A percentile compares a stretch with the other conserved stretches of the same genome.
Evolutionary conservation across 208 protist species (phyloP).

Genomic region (Trypanosoma vivax): DNA sequence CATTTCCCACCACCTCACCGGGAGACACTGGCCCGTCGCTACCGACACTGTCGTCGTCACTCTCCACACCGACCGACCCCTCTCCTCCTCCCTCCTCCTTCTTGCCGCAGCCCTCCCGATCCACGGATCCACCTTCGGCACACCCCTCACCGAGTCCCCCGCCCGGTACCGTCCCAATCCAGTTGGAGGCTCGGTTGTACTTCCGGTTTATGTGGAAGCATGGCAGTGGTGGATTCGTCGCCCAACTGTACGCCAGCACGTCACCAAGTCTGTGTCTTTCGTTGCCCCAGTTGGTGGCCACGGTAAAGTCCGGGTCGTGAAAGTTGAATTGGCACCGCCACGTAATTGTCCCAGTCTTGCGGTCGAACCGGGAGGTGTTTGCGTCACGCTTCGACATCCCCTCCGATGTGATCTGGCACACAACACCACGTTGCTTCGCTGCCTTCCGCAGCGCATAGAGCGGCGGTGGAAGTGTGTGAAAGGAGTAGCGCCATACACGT

Average conservation of each 20-base stretch:
- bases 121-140: neutral
- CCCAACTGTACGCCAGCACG: conserved; percentile 62
- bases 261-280: conserved; percentile 72
- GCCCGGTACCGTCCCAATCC: conserved; percentile 26
- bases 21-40: neutral
- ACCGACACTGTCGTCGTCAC: conserved; percentile 18
- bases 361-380: conserved; percentile 76
- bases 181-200: conserved; percentile 70
- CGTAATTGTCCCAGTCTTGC: conserved; percentile 61
- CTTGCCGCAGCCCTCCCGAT: neutral
- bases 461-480: conserved; percentile 53
- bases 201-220: conserved; percentile 71
- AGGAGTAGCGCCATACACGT: conserved; percentile 48
- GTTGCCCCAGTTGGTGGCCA: conserved; percentile 71
- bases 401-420: conserved; percentile 84
- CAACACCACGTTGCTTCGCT: conserved; percentile 66
- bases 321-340: conserved; percentile 85
- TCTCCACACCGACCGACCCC: conserved; percentile 12
- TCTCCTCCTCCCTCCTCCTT: conserved; percentile 1
- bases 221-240: conserved; percentile 58
- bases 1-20: neutral
- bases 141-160: conserved; percentile 2
- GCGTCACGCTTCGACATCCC: conserved; percentile 75
- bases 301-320: conserved; percentile 27
- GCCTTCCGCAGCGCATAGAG: conserved; percentile 74